Base-by-base conservation (phyloP, 371 early-diverging fungal species). In the Capillidium rhysosporum region DNA sequence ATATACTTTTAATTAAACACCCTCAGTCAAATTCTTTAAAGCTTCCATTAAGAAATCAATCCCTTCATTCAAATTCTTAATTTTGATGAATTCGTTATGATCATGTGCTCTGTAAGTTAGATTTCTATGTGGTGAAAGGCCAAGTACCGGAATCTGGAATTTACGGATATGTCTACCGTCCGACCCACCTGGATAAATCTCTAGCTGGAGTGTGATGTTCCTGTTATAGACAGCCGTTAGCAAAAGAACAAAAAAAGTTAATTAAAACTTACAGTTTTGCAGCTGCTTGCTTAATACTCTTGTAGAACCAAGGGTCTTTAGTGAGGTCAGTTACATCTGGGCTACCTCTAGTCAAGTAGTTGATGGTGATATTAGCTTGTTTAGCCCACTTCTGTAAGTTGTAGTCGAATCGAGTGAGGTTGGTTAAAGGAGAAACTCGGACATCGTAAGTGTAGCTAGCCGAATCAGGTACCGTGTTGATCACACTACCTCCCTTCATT, bases 391-490 rank as follows among this genome's bases (percentile, higher is more conserved):
- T 40, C 2, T 73, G 64, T 24, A 86, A 21, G 62, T 63, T 56
- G 18, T 55, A 40, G 41, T 69, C 65, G 63, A 86, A 79, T 40
- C 63, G 61, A 1, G 45, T 43, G 44, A 80, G 68, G 63, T 80
- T 67, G 16, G 70, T 62, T 40, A 59, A 57, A 14, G 85, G 84
- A 16, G 79, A 65, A 45, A 84, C 71, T 54, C 87, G 72, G 48
- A 82, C 72, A 58, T 86, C 87, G 51, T 84, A 71, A 8, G 71
- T 73, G 16, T 69, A 77, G 26, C 55, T 62, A 5, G 72, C 74
- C 55, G 61, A 64, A 56, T 75, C 72, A 1, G 82, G 85, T 20
- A 84, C 76, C 0, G 82, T 79, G 44, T 84, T 84, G 58, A 59
- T 63, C 59, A 82, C 81, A 38, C 65, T 58, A 30, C 75, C 73